Percentiles rank a stretch among this genome's conserved stretches.
phyloP scores from a whole-genome alignment of 1,139 yeast species.

The Blastobotrys serpentis region DNA sequence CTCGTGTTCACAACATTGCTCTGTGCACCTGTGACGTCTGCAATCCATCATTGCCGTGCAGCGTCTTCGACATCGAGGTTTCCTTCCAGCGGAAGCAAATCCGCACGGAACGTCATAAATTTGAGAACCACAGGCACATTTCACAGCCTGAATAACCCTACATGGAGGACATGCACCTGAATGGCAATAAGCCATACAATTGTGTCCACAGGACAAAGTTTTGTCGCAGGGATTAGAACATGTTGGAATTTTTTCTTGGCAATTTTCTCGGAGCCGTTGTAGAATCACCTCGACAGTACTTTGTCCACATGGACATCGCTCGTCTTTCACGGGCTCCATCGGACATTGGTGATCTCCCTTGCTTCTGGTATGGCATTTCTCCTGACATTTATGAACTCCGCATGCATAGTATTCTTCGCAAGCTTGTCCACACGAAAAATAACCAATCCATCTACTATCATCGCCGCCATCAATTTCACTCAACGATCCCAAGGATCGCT shows the following conservation, averaged over 20 bases:
- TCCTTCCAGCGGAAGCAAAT: constrained; percentile 49
- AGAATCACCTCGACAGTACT: constrained; percentile 41
- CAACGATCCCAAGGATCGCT: constrained; percentile 22
- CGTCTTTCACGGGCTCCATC: constrained; percentile 55
- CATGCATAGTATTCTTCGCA: constrained; percentile 61
- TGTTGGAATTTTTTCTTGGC: constrained; percentile 69
- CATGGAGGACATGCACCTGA: constrained; percentile 74
- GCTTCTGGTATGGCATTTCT: constrained; percentile 58
- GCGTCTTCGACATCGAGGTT: constrained; percentile 67
- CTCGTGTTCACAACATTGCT: constrained; percentile 69
- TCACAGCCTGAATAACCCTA: constrained; percentile 42
- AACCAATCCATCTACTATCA: constrained; percentile 57
- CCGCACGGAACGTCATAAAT: constrained; percentile 62
- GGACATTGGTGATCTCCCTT: constrained; percentile 53
- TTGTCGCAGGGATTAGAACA: constrained; percentile 68
- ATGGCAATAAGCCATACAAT: constrained; percentile 70
- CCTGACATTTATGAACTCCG: constrained; percentile 58
- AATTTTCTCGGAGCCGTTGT: constrained; percentile 49
- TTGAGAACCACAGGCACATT: constrained; percentile 54
- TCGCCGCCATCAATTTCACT: constrained; percentile 26
- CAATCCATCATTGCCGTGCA: constrained; percentile 79
- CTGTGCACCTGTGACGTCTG: constrained; percentile 73
- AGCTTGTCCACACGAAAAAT: constrained; percentile 54
- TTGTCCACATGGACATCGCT: constrained; percentile 78
- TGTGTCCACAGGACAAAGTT: constrained; percentile 65